A percentile compares a stretch with the other conserved stretches of the same genome.
phyloP scores from a whole-genome alignment of 129 eudicot species.

The Dittrichia graveolens region DNA sequence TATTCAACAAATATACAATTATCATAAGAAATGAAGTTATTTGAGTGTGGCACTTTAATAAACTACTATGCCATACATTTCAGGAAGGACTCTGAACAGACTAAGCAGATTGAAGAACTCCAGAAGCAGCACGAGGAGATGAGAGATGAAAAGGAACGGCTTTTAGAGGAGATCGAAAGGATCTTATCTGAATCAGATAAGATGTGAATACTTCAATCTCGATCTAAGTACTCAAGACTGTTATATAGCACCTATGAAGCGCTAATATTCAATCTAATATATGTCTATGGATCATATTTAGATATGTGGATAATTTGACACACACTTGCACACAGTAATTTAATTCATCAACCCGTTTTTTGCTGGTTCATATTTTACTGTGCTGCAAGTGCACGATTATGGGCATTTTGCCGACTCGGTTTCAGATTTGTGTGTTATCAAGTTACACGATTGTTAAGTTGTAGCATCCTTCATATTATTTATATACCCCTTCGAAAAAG shows the following conservation, averaged over 20 bases:
- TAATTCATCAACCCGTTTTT: not conserved
- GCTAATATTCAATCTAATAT: not conserved
- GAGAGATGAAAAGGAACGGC: constrained; percentile 67
- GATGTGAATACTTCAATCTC: constrained; percentile 35
- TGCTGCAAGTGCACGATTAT: not conserved
- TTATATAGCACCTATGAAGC: constrained; percentile 21
- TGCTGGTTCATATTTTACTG: not conserved
- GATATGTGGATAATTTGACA: constrained; percentile 24
- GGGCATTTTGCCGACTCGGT: constrained; percentile 23
- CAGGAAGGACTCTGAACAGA: constrained; percentile 89
- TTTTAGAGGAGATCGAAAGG: constrained; percentile 70
- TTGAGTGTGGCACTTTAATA: not conserved
- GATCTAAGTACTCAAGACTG: not conserved
- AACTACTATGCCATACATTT: constrained; percentile 13
- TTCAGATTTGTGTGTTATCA: not conserved
- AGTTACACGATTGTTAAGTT: not conserved
- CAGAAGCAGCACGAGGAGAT: constrained; percentile 69
- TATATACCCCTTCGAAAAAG: too few relatives aligned
- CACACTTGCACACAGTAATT: constrained; percentile 13
- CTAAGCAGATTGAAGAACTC: constrained; percentile 76
- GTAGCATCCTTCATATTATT: not conserved
- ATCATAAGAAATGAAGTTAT: not conserved
- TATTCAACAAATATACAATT: not conserved
- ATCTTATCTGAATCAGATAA: constrained; percentile 52
- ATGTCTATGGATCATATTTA: constrained; percentile 20